A percentile compares a stretch with the other conserved stretches of the same genome.
Conservation (phyloP, 345 rosid species). For the Syzygium aqueum region DNA sequence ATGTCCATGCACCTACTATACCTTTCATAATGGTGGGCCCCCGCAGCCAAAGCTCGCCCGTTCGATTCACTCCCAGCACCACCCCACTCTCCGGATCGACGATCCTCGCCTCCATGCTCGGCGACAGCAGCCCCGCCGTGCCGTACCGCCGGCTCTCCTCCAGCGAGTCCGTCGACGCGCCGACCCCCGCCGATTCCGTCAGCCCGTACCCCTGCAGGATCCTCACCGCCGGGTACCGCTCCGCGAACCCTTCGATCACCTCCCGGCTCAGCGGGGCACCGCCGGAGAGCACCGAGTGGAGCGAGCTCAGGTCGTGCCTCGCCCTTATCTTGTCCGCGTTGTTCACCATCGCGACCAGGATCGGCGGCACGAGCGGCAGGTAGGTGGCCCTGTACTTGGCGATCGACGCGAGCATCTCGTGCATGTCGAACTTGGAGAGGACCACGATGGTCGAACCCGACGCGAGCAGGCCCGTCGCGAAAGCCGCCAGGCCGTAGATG, state of each 20-base stretch:
- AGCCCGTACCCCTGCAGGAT: conserved; percentile 68
- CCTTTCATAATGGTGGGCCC: conserved; percentile 73
- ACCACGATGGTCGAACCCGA: conserved; percentile 59
- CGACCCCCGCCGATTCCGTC: conserved; percentile 68
- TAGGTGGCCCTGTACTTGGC: conserved; percentile 41
- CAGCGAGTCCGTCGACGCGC: conserved; percentile 44
- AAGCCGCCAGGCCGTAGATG: conserved; percentile 64
- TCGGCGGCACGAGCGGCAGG: conserved; percentile 60
- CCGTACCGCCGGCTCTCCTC: conserved; percentile 79
- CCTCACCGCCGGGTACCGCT: conserved; percentile 39
- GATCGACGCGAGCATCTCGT: conserved; percentile 57
- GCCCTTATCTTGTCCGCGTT: conserved; percentile 35
- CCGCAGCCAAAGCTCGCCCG: conserved; percentile 76
- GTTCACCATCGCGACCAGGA: conserved; percentile 47
- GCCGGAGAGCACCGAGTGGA: conserved; percentile 41
- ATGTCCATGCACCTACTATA: background rate
- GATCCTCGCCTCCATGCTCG: conserved; percentile 58
- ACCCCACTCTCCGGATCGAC: conserved; percentile 58
- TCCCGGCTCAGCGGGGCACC: conserved; percentile 86
- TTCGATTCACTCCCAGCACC: conserved; percentile 33
- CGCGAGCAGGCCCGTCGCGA: conserved; percentile 56
- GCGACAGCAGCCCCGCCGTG: conserved; percentile 54
- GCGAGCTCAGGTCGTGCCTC: conserved; percentile 55
- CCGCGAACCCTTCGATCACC: conserved; percentile 51
- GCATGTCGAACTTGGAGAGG: conserved; percentile 63